Evolutionary conservation across 176 grass and related monocot genomes (phyloP), one percentile per base, ranked within the genome.

Genomic region (Bonia amplexicaulis): DNA sequence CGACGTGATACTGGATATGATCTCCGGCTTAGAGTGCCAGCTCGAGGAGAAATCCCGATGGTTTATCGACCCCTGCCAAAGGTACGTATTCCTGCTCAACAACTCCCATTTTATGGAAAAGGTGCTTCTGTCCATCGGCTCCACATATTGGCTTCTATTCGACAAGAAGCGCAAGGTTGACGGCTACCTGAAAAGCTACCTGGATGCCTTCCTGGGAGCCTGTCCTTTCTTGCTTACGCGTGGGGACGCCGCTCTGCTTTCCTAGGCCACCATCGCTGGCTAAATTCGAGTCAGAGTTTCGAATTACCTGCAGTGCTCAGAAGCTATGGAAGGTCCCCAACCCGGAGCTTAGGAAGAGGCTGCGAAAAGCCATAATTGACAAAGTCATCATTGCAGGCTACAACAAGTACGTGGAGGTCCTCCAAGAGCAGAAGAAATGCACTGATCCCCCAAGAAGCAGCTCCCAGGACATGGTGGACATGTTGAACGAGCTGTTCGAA

Each of bases 261-360:
- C 2, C 64, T 6, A 66, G 39, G 19, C 6, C 6, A 19, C 33
- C 5, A 33, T 12, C 7, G 16, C 8, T 84, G 1, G 0, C 27
- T 2, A 74, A 17, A 16, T 84, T 84, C 59, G 8, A 65, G 31
- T 65, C 42, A 0, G 35, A 52, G 13, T 75, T 65, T 74, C 27
- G 40, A 13, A 26, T 15, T 8, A 49, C 71, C 20, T 75, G 23
- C 20, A 3, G 0, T 2, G 9, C 13, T 3, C 81, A 84, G 37
- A 84, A 65, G 71, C 59, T 84, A 0, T 65, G 70, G 70, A 84
- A 84, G 70, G 70, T 84, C 5, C 70, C 70, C 4, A 33, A 84
- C 20, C 26, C 70, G 5, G 0, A 26, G 7, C 47, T 74, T 1
- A 51, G 71, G 22, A 53, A 4, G 16, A 64, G 3, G 35, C 7